Evolutionary conservation across 306 rosid species (phyloP).

Genomic region (Fragaria nilgerrensis): DNA sequence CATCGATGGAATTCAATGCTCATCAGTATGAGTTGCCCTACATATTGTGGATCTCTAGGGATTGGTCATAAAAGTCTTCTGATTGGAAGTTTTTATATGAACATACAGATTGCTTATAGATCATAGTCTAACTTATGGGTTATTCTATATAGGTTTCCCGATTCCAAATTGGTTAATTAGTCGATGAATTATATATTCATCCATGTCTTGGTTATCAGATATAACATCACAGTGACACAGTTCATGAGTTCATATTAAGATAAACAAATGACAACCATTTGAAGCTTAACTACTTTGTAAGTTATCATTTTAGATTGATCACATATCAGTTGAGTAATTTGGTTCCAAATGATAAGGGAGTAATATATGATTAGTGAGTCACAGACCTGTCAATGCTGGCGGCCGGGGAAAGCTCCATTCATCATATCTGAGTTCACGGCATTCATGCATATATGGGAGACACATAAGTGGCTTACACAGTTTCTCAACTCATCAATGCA

Average conservation of each 20-base stretch:
- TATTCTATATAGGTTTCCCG: neutral
- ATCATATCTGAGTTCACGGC: neutral
- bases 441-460: neutral
- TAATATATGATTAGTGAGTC: neutral
- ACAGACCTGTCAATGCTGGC: neutral
- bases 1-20: neutral
- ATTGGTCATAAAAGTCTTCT: neutral
- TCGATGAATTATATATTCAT: neutral
- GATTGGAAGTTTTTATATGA: neutral
- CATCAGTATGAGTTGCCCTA: neutral
- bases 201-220: neutral
- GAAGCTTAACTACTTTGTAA: neutral
- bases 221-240: neutral
- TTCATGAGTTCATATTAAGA: neutral
- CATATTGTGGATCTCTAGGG: constrained; percentile 9
- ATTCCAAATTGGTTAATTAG: neutral
- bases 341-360: neutral
- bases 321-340: neutral
- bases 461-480: neutral
- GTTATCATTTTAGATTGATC: too few species aligned
- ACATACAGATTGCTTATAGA: neutral
- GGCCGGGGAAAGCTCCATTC: neutral
- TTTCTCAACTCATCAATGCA: neutral
- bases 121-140: neutral
- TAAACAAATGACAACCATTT: too few species aligned